Evolutionary conservation across 371 early-diverging fungal genomes (phyloP), one percentile per base, ranked within the genome.

Genomic region (Funneliformis caledonium): DNA sequence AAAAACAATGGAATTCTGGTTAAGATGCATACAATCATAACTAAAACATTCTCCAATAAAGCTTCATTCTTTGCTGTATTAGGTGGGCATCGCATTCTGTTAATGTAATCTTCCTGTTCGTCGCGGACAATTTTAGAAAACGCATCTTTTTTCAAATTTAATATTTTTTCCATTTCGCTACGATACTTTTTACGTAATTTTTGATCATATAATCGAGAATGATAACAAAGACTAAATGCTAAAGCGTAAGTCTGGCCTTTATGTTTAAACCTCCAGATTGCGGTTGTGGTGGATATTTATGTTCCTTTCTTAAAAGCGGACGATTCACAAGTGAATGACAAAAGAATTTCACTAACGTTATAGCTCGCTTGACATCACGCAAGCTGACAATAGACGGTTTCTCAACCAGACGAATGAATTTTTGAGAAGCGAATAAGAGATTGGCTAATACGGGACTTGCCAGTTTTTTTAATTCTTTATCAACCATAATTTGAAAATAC

Each of bases 401-500:
- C 56, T 81, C 81, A 6, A 73, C 52, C 8, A 42, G 43, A 5
- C 81, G 75, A 52, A 81, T 75, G 33, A 65, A 81, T 33, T 45
- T 33, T 74, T 81, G 81, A 19, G 81, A 81, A 22, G 26, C 65
- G 22, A 81, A 81, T 26, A 81, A 59, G 42, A 81, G 60, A 5
- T 81, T 52, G 9, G 62, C 50, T 19, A 81, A 65, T 11, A 47
- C 48, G 7, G 43, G 8, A n/a, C 0, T 8, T n/a, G 3, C 61
- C 22, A 59, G n/a, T n/a, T 75, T 31, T 45, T 76, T 59, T 64
- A 81, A 45, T 43, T 62, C 14, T 9, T 56, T 69, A 3, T 22
- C 5, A 11, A 81, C 81, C 81, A 81, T 81, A 59, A 81, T 81
- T 26, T 65, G 42, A 42, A 81, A 76, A 81, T 81, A 81, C 52